Conservation (phyloP, 768 basidiomycete species). For the Filobasidium floriforme region DNA sequence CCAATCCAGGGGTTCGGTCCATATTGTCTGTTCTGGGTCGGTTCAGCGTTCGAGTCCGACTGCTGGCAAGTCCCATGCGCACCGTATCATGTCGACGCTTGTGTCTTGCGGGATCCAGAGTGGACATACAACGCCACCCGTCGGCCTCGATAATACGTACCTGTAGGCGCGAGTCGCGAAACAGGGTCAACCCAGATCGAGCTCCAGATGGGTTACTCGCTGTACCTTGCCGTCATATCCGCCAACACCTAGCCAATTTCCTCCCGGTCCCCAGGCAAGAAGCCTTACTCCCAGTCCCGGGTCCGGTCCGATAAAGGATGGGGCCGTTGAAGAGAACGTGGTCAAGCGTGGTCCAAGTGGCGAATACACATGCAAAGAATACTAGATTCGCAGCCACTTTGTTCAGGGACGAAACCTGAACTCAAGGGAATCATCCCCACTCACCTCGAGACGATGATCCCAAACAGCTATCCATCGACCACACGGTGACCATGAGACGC, state of each 20-base stretch:
- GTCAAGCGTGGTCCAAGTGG: constrained; percentile 40
- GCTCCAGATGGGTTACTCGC: neutral
- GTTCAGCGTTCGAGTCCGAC: neutral
- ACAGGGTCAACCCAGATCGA: neutral
- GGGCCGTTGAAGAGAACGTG: constrained; percentile 31
- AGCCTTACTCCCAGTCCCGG: constrained; percentile 74
- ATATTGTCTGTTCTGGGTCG: constrained; percentile 55
- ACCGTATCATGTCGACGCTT: constrained; percentile 26
- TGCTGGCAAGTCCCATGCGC: constrained; percentile 4
- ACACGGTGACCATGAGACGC: constrained; percentile 44
- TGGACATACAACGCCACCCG: constrained; percentile 39
- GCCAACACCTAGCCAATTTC: constrained; percentile 68
- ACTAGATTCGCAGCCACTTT: constrained; percentile 27
- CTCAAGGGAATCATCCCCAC: constrained; percentile 3
- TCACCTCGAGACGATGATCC: constrained; percentile 41
- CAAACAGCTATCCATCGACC: constrained; percentile 44
- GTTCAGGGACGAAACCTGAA: neutral
- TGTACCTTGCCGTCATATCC: constrained; percentile 83
- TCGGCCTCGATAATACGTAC: constrained; percentile 37
- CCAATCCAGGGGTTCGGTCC: constrained; percentile 83
- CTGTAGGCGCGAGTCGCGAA: neutral
- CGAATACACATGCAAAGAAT: constrained; percentile 41
- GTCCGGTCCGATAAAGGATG: constrained; percentile 49
- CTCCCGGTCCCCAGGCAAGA: constrained; percentile 78
- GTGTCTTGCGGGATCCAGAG: constrained; percentile 22